Conservation (phyloP, 805 yeast species). For the Candida multigemmis region DNA sequence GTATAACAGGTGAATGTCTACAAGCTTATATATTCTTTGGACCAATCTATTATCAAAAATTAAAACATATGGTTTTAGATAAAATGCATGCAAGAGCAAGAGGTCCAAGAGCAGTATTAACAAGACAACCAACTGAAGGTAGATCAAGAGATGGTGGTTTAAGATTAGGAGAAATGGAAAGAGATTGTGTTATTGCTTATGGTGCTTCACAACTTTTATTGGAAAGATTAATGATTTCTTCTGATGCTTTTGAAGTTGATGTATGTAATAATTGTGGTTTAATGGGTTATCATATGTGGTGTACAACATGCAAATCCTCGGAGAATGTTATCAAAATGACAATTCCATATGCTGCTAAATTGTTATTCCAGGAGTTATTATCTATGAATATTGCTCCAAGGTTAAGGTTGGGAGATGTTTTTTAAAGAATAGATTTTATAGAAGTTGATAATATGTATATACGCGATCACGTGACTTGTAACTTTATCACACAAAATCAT, state of each 20-base stretch:
- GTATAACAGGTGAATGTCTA: constrained; percentile 93
- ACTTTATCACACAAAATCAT: neutral
- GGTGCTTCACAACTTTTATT: constrained; percentile 93
- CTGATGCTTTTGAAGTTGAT: constrained; percentile 97
- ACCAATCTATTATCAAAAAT: constrained; percentile 94
- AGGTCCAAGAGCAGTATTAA: constrained; percentile 96
- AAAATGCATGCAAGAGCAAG: constrained; percentile 99
- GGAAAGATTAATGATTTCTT: constrained; percentile 92
- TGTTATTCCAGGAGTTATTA: constrained; percentile 90
- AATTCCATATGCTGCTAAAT: constrained; percentile 97
- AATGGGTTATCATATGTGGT: constrained; percentile 97
- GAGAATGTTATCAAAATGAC: constrained; percentile 88
- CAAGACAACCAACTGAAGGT: constrained; percentile 99
- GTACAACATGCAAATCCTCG: constrained; percentile 88
- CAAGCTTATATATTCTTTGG: constrained; percentile 98
- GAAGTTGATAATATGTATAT: neutral
- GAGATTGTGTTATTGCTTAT: constrained; percentile 98
- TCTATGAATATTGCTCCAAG: constrained; percentile 99
- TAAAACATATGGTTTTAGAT: constrained; percentile 98
- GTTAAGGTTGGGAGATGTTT: constrained; percentile 79
- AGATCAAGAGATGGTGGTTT: constrained; percentile 98
- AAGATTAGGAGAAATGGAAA: constrained; percentile 98
- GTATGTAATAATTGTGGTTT: constrained; percentile 90
- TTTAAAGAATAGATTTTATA: constrained; percentile 19
- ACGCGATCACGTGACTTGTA: neutral